Evolutionary conservation across 352 stramenopile genomes (phyloP), one percentile per base, ranked within the genome.

Genomic region (Globisporangium uncinulatum): DNA sequence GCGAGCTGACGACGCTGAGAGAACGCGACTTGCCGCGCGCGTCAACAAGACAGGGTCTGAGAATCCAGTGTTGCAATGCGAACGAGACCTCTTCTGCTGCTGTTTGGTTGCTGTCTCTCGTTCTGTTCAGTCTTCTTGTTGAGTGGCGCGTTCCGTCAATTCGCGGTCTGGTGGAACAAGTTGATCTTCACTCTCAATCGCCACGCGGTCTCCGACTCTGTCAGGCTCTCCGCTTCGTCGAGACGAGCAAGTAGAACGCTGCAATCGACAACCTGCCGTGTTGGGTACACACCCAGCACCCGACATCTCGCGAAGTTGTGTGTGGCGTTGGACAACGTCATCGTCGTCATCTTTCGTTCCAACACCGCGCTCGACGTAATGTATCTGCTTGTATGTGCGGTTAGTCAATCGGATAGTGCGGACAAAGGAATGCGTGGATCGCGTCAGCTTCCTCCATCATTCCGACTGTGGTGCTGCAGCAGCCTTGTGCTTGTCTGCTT

Each of bases 211-310:
- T 10, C 17, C 24, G 24, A 29, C 24, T 29, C 24, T 29, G 24
- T 4, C 24, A 29, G 14, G 14, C 13, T 21, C 15, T 17, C 41
- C 1, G 13, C 20, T 15, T 46, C 20, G 24, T 52, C 45, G n/a
- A 51, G 4, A 51, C 45, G 31, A 43, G 31, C 31, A 29, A 53
- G 15, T 43, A 34, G 10, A 45, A 43, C 24, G 24, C 24, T 29
- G 24, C 24, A 29, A 29, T 29, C 24, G 1, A 29, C 24, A 45
- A 54, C 17, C 24, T 42, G 24, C 4, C 24, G 24, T 54, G 49
- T 31, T 57, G 51, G 51, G 51, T 57, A 57, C 51, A 15, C 37
- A 57, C 51, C 37, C 14, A 57, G 45, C 32, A 43, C n/a, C 19
- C 31, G 20, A 15, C 49, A 54, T 11, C 39, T 4, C 39, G 15